These are phyloP conservation scores for Pistacia vera DNA, from an alignment of 345 rosid genomes.

Conservation along the genomic window DNA sequence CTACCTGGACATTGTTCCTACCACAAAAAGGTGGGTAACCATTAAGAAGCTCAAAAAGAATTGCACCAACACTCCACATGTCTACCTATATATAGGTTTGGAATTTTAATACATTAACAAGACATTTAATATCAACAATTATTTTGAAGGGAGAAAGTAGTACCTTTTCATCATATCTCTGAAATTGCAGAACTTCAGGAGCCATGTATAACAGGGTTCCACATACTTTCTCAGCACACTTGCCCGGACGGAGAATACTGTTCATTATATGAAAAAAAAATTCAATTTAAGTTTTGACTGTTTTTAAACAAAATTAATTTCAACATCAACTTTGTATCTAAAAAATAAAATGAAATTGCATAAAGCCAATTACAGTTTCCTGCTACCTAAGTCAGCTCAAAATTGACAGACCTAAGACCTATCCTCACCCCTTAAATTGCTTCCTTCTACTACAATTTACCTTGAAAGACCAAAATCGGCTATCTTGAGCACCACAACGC, in stretches of 20 bases:
- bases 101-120: slow-evolving; percentile 4
- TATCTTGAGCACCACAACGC: slow-evolving; percentile 57
- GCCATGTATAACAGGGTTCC: slow-evolving; percentile 82
- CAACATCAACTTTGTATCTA: neutral
- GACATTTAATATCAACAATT: neutral
- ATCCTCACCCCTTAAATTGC: neutral
- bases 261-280: slow-evolving; percentile 12
- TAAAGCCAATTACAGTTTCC: no score
- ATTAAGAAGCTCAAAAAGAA: slow-evolving; percentile 74
- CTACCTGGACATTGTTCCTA: slow-evolving; percentile 65
- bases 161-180: slow-evolving; percentile 67
- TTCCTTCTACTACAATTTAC: slow-evolving; percentile 31
- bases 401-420: slow-evolving; percentile 7
- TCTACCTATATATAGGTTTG: slow-evolving; percentile 46
- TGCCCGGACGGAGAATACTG: slow-evolving; percentile 47
- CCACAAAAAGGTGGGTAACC: slow-evolving; percentile 67
- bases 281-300: neutral
- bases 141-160: neutral
- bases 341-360: neutral
- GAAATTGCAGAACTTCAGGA: slow-evolving; percentile 76
- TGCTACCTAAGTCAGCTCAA: no score
- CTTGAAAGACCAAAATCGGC: slow-evolving; percentile 81
- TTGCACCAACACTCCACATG: slow-evolving; percentile 75
- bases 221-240: slow-evolving; percentile 55
- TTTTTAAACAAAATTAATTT: neutral